Conservation (phyloP, 495 filamentous ascomycete genomes). For the Hypoxylon fragiforme region DNA sequence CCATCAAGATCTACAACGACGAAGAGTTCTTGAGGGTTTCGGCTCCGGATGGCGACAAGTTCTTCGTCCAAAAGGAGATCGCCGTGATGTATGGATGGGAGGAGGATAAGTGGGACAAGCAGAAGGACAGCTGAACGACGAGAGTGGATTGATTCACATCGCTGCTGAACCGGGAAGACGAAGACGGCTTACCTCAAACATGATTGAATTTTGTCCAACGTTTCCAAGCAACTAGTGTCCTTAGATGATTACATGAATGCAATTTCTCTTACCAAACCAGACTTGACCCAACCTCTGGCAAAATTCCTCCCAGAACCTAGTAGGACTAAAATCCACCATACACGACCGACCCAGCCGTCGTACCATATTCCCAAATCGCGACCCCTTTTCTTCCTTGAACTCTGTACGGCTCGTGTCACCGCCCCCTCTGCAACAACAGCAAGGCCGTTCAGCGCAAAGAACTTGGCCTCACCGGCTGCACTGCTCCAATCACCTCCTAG, state of each 20-base stretch:
- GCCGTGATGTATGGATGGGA: slow-evolving; percentile 15
- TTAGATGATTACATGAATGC: slow-evolving; percentile 1
- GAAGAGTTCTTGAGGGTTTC: slow-evolving; percentile 8
- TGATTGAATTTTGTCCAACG: not conserved
- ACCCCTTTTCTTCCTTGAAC: slow-evolving; percentile 10
- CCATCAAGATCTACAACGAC: slow-evolving; percentile 4
- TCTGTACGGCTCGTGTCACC: slow-evolving; percentile 5
- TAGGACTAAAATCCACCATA: slow-evolving; percentile 21
- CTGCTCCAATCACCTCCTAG: slow-evolving; percentile 20
- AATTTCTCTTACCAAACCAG: slow-evolving; percentile 23
- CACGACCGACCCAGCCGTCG: slow-evolving; percentile 17
- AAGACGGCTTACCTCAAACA: not conserved
- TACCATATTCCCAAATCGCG: slow-evolving; percentile 12
- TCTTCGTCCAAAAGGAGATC: not conserved
- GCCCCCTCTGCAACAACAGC: slow-evolving; percentile 24
- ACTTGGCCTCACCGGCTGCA: slow-evolving; percentile 18
- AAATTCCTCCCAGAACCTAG: slow-evolving; percentile 24
- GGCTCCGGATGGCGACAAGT: slow-evolving; percentile 12
- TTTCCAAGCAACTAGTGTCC: not conserved
- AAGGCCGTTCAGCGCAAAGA: slow-evolving; percentile 26
- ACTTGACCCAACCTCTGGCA: slow-evolving; percentile 27
- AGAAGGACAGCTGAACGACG: not conserved
- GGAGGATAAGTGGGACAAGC: slow-evolving; percentile 11
- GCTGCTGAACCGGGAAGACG: not conserved
- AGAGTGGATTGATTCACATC: not conserved